A percentile compares a stretch with the other conserved stretches of the same genome.
Conservation (phyloP, 1,139 yeast species). For the Martiniozyma asiatica region DNA sequence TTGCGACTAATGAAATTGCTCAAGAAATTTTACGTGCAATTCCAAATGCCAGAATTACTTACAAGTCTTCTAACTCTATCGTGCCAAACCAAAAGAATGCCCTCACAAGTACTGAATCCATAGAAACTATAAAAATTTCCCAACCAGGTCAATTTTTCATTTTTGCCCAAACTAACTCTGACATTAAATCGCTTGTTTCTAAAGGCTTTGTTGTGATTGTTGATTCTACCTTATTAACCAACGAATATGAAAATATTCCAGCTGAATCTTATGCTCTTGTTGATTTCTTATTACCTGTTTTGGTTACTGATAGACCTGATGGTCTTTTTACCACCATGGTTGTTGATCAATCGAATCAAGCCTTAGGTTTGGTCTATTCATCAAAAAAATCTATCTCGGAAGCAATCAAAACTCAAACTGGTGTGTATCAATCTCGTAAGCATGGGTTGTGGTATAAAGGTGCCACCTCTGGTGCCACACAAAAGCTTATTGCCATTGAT, state of each 20-base stretch:
- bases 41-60: conserved; percentile 48
- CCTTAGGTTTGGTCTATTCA: conserved; percentile 87
- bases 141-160: conserved; percentile 1
- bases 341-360: conserved; percentile 50
- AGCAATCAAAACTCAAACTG: conserved; percentile 70
- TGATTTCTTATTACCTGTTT: conserved; percentile 38
- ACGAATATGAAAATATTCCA: conserved; percentile 24
- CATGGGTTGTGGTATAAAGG: conserved; percentile 95
- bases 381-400: conserved; percentile 70
- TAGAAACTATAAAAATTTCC: neutral
- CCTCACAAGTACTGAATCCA: neutral
- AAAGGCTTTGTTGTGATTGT: conserved; percentile 42
- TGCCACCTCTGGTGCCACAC: conserved; percentile 90
- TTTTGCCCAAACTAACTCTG: conserved; percentile 7
- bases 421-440: conserved; percentile 89
- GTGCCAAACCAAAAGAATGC: conserved; percentile 10
- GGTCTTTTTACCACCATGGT: conserved; percentile 80
- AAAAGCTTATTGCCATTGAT: conserved; percentile 50
- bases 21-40: conserved; percentile 30
- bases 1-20: conserved; percentile 27
- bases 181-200: conserved; percentile 18
- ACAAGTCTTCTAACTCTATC: conserved; percentile 18
- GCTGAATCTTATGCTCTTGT: conserved; percentile 28
- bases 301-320: conserved; percentile 76
- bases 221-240: conserved; percentile 30